Percentiles rank a stretch among this genome's conserved stretches.
Conservation (phyloP, 257 asterid species). For the Solanum dulcamara region DNA sequence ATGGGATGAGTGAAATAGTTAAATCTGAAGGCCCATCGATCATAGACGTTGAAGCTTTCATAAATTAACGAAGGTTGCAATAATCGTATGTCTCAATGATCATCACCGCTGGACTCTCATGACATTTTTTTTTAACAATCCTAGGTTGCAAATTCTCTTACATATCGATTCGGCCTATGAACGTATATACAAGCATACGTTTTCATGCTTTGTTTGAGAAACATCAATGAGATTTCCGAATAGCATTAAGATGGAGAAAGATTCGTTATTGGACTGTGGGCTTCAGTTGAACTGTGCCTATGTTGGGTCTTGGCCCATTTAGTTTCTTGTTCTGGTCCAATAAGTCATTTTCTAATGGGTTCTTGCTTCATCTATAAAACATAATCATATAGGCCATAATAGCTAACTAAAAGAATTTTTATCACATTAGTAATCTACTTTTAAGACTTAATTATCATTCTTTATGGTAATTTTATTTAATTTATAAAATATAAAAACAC, state of each 20-base stretch:
- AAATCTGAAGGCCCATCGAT: too few relatives aligned
- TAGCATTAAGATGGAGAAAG: too few relatives aligned
- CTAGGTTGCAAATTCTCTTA: background rate
- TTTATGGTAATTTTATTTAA: background rate
- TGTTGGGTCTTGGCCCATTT: background rate
- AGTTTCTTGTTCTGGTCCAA: background rate
- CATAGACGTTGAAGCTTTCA: too few relatives aligned
- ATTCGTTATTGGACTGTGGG: background rate
- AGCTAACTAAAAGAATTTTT: background rate
- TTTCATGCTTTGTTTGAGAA: background rate
- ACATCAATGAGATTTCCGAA: background rate
- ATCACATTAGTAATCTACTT: background rate
- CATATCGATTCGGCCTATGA: background rate
- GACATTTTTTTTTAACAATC: too few relatives aligned
- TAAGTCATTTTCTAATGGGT: background rate
- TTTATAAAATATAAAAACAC: background rate
- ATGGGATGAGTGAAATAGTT: too few relatives aligned
- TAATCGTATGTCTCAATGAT: too few relatives aligned
- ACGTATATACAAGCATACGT: background rate
- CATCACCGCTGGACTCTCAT: too few relatives aligned
- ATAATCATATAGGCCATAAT: background rate
- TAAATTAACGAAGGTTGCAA: too few relatives aligned
- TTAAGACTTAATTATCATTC: background rate
- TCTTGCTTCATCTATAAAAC: background rate
- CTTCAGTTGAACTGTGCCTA: background rate